Conservation (phyloP, 257 asterid species). For the Plantago elongata region DNA sequence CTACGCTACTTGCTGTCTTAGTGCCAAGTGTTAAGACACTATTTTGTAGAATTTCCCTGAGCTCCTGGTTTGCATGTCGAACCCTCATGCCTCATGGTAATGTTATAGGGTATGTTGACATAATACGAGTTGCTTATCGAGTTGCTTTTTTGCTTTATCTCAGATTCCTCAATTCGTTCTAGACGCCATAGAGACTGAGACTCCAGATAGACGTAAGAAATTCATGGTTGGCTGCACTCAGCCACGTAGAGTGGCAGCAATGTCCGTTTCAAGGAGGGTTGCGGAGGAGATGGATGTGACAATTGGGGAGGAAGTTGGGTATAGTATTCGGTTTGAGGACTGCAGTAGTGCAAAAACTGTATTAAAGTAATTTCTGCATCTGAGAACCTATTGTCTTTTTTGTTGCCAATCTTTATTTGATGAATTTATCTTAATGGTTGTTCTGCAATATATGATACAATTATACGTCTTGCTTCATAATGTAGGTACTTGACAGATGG, state of each 20-base stretch:
- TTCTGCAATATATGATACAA: background rate
- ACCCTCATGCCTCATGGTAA: background rate
- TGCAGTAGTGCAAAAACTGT: conserved; percentile 87
- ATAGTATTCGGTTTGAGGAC: conserved; percentile 93
- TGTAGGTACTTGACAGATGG: conserved; percentile 89
- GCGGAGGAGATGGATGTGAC: conserved; percentile 99
- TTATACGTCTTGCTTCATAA: conserved; percentile 1
- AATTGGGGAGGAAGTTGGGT: conserved; percentile 98
- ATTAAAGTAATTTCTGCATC: conserved; percentile 37
- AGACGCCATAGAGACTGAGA: conserved; percentile 67
- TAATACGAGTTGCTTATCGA: no score
- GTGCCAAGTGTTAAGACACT: background rate
- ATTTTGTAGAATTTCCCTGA: background rate
- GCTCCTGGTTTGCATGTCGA: no score
- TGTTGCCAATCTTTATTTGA: background rate
- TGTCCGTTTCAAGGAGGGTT: conserved; percentile 96
- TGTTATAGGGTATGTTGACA: no score
- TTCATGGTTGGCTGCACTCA: conserved; percentile 96
- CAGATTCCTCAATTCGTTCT: conserved; percentile 98
- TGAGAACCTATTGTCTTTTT: background rate
- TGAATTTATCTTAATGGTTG: background rate
- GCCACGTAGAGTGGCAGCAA: conserved; percentile 97
- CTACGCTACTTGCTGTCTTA: no score
- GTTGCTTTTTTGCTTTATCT: background rate
- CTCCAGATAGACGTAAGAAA: conserved; percentile 64